Conservation (phyloP, 768 basidiomycete species). For the Nidularia pulvinata region DNA sequence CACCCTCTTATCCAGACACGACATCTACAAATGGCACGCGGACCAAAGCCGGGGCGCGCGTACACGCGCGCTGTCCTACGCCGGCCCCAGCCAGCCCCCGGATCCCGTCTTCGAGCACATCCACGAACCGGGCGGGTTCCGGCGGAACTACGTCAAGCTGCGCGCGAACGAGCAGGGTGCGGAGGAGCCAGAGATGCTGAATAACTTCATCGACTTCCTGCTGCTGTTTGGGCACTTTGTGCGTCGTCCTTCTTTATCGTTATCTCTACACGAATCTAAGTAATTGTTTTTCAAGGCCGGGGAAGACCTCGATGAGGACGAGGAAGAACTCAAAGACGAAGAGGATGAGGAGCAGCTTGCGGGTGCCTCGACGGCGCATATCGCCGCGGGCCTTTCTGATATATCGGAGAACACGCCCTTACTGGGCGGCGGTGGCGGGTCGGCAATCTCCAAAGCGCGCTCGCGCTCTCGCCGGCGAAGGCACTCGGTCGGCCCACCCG, state of each 20-base stretch:
- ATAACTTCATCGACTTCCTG: constrained; percentile 94
- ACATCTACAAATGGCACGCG: constrained; percentile 94
- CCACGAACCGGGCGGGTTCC: constrained; percentile 93
- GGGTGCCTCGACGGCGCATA: constrained; percentile 10
- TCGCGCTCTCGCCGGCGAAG: constrained; percentile 55
- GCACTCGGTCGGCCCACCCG: constrained; percentile 56
- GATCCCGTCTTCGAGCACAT: constrained; percentile 91
- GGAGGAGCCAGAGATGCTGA: constrained; percentile 63
- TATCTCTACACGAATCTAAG: neutral
- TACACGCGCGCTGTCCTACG: constrained; percentile 71
- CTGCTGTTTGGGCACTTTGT: constrained; percentile 97
- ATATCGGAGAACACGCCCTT: constrained; percentile 58
- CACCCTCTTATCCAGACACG: constrained; percentile 52
- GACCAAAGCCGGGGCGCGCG: constrained; percentile 62
- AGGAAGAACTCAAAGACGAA: constrained; percentile 74
- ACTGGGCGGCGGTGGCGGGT: constrained; percentile 28
- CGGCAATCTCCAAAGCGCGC: constrained; percentile 21
- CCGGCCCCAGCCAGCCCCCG: constrained; percentile 49
- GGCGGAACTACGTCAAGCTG: constrained; percentile 82
- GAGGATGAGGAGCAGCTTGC: constrained; percentile 58
- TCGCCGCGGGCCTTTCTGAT: constrained; percentile 17
- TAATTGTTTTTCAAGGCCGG: constrained; percentile 60
- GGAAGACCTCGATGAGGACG: constrained; percentile 87
- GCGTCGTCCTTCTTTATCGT: constrained; percentile 26
- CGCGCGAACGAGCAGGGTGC: constrained; percentile 67